A percentile compares a stretch with the other conserved stretches of the same genome.
phyloP scores from a whole-genome alignment of 176 grass and related monocot species.

The Phragmites australis region DNA sequence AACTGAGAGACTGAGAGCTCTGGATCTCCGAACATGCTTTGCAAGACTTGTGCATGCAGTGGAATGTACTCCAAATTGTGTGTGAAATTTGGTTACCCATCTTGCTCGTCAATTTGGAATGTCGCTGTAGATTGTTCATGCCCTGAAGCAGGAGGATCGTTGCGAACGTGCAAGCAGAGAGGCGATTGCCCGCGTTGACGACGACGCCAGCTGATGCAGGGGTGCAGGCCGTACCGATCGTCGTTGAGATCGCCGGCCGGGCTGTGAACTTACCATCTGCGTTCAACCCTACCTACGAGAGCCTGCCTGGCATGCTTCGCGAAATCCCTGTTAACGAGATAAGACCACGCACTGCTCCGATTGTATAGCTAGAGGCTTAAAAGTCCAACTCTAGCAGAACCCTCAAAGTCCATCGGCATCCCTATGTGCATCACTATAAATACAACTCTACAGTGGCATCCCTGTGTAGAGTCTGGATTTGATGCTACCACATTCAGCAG shows the following conservation, averaged over 20 bases:
- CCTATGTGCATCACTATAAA: too few species aligned
- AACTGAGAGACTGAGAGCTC: not conserved
- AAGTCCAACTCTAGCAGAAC: too few species aligned
- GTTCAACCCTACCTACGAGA: too few species aligned
- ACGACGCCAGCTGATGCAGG: not conserved
- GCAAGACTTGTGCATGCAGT: not conserved
- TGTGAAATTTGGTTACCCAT: not conserved
- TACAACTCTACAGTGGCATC: too few species aligned
- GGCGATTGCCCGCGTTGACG: not conserved
- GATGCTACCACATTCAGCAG: too few species aligned
- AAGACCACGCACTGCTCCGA: too few species aligned
- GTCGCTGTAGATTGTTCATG: not conserved
- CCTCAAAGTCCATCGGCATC: too few species aligned
- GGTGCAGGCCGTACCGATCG: too few species aligned
- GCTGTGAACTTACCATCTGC: too few species aligned
- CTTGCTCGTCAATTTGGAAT: not conserved
- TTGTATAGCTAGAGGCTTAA: too few species aligned
- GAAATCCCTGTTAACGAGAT: too few species aligned
- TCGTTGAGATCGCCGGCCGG: not conserved
- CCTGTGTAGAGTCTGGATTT: too few species aligned
- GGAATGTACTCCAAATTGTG: not conserved
- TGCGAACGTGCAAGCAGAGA: not conserved
- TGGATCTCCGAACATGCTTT: not conserved
- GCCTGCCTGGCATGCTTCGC: not conserved
- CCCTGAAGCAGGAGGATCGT: not conserved